Evolutionary conservation across 2,329 filamentous ascomycete species (phyloP).

Genomic region (Phaeosphaeria sp.): DNA sequence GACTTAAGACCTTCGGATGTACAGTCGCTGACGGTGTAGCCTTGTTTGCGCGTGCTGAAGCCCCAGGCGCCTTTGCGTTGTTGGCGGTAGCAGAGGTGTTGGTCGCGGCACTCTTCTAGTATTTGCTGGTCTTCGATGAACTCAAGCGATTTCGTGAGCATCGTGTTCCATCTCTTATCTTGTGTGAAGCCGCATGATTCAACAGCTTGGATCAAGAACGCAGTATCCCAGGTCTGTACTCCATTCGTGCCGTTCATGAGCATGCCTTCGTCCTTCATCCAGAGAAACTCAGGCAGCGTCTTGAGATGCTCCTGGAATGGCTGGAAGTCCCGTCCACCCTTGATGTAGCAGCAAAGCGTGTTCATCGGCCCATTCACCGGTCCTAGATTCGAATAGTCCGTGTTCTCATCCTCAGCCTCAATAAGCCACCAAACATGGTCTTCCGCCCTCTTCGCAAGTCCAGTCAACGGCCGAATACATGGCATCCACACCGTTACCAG

Average conservation of each 20-base stretch:
- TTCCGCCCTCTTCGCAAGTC: conserved; percentile 74
- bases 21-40: conserved; percentile 95
- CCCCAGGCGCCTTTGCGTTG: conserved; percentile 93
- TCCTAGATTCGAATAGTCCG: conserved; percentile 82
- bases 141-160: conserved; percentile 80
- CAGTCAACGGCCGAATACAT: conserved; percentile 69
- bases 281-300: conserved; percentile 83
- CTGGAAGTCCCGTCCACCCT: conserved; percentile 76
- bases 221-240: conserved; percentile 97
- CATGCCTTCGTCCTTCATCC: conserved; percentile 93
- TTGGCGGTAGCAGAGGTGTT: conserved; percentile 85
- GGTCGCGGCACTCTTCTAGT: conserved; percentile 78
- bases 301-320: conserved; percentile 80
- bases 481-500: conserved; percentile 83
- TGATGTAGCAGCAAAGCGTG: conserved; percentile 82
- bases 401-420: conserved; percentile 91
- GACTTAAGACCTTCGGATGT: conserved; percentile 90
- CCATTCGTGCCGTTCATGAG: conserved; percentile 95
- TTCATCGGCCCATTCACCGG: conserved; percentile 94
- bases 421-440: conserved; percentile 83
- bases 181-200: conserved; percentile 80
- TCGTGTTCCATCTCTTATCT: conserved; percentile 78
- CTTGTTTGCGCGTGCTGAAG: conserved; percentile 90
- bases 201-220: conserved; percentile 84
- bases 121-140: conserved; percentile 95